Percentiles rank a stretch among this genome's conserved stretches.
These are phyloP conservation scores for Rosa persica DNA, from an alignment of 306 rosid genomes.

Conservation along the genomic window DNA sequence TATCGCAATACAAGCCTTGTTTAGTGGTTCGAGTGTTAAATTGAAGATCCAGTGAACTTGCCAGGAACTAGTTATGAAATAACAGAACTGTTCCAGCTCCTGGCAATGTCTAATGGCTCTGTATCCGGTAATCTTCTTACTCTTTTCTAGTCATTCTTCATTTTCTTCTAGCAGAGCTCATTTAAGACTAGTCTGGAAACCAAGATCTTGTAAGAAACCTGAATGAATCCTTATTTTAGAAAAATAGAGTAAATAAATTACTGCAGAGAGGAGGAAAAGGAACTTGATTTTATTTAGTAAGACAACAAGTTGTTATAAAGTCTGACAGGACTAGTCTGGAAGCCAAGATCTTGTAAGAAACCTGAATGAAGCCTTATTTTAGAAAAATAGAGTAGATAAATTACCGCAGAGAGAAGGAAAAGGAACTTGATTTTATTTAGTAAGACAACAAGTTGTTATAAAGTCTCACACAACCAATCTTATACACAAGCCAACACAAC, in stretches of 20 bases:
- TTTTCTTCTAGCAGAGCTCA: not conserved
- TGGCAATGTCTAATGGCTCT: not conserved
- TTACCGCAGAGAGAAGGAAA: not conserved
- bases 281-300: constrained; percentile 1
- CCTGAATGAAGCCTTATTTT: not conserved
- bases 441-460: constrained; percentile 52
- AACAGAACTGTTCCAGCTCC: constrained; percentile 3
- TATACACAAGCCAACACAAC: constrained; percentile 41
- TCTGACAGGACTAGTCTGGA: constrained; percentile 9
- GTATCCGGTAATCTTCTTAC: not conserved
- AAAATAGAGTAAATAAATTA: not conserved
- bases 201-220: not conserved
- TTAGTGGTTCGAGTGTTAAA: not conserved
- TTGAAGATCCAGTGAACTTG: not conserved
- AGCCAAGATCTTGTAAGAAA: not conserved
- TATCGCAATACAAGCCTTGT: not conserved
- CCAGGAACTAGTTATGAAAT: not conserved
- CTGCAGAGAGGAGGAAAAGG: not conserved
- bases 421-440: not conserved
- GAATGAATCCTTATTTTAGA: not conserved
- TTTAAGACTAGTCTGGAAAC: not conserved
- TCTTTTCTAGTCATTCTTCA: not conserved
- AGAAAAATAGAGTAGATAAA: not conserved
- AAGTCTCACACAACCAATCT: constrained; percentile 27
- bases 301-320: constrained; percentile 52